These are phyloP conservation scores for Tetraselmis chui DNA, from an alignment of 139 green algal species.

Conservation along the genomic window DNA sequence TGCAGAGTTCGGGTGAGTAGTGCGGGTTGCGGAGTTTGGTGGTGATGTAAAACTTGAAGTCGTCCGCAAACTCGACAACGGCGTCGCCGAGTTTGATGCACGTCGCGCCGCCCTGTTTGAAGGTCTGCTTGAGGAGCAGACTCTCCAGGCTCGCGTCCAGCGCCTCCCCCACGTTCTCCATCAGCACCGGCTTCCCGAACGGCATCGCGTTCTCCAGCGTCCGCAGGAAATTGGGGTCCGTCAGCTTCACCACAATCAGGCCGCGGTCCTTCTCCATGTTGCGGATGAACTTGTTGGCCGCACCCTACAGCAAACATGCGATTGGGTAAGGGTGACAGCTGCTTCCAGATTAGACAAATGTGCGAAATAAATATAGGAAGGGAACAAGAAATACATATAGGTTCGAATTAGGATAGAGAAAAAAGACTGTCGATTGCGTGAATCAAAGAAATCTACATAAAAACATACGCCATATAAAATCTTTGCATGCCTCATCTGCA, in stretches of 20 bases:
- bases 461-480: no score
- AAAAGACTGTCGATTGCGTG: no score
- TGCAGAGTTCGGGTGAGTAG: conserved; percentile 34
- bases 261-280: conserved; percentile 35
- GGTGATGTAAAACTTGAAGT: conserved; percentile 58
- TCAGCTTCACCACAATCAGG: conserved; percentile 36
- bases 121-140: conserved; percentile 40
- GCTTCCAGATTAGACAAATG: no score
- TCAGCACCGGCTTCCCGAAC: conserved; percentile 37
- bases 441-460: no score
- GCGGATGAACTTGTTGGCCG: conserved; percentile 45
- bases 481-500: no score
- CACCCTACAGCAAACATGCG: no score
- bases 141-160: conserved; percentile 40
- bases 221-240: conserved; percentile 35
- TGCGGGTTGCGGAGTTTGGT: conserved; percentile 46
- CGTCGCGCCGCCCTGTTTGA: conserved; percentile 37
- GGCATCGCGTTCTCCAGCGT: conserved; percentile 40
- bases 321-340: no score
- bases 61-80: conserved; percentile 25
- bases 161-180: conserved; percentile 44
- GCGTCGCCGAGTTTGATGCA: conserved; percentile 36
- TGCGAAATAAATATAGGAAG: no score
- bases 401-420: no score
- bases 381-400: no score